Base-by-base conservation (phyloP, 2,329 filamentous ascomycete species). In the Niveomyces coronatus region DNA sequence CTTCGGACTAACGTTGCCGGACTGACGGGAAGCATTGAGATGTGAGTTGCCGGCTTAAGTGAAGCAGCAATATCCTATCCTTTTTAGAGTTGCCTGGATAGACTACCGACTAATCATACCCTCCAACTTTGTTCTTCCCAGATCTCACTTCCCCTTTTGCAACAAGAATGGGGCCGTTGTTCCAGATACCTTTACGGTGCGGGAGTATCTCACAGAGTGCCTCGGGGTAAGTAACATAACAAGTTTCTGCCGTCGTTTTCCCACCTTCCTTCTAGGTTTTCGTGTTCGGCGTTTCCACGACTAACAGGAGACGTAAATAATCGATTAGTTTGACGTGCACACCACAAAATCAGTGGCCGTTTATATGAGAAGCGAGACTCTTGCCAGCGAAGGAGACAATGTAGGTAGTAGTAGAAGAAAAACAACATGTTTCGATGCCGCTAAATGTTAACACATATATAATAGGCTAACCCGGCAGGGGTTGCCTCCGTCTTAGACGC, bases 81-180 rank as follows among this genome's bases (percentile, higher is more conserved):
- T n/a, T n/a, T n/a, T n/a, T n/a, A n/a, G n/a, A n/a, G n/a, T n/a
- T n/a, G n/a, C n/a, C n/a, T n/a, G n/a, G n/a, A n/a, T n/a, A n/a
- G n/a, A n/a, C n/a, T n/a, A n/a, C n/a, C n/a, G n/a, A n/a, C 31
- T 37, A 14, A 22, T 18, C 7, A 20, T 24, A n/a, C n/a, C n/a
- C n/a, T n/a, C n/a, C n/a, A 24, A 24, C 13, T 24, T 24, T 13
- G 8, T 24, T 8, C 23, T 24, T 14, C 7, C 5, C 11, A 41
- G 39, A 4, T 41, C 39, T 15, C 20, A 41, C 16, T 23, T 36
- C 26, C 39, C 39, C 24, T 41, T 41, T 22, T 41, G 39, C n/a
- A 30, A 18, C 10, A 36, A 36, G 15, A 35, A 37, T 10, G 39
- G 39, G 4, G 32, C 33, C 19, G 14, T 36, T 15, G 39, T 41